phyloP scores from a whole-genome alignment of 345 rosid species.

The Streptanthus diversifolius region DNA sequence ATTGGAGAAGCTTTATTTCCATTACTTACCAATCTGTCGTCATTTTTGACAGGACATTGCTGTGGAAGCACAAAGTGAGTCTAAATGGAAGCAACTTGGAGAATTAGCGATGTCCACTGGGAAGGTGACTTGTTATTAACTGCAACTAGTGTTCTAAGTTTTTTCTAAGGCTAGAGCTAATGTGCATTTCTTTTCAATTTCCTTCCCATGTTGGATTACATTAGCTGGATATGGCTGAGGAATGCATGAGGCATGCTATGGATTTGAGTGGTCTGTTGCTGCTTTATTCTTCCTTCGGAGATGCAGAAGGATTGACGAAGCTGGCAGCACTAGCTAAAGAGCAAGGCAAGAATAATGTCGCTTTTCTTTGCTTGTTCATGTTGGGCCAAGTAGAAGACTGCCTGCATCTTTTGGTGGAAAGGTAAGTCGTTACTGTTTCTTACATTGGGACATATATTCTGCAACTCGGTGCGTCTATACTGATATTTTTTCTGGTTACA shows the following conservation, averaged over 20 bases:
- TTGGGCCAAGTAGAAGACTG: slow-evolving; percentile 92
- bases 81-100: slow-evolving; percentile 95
- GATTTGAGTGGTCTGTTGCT: slow-evolving; percentile 95
- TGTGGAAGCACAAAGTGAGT: slow-evolving; percentile 61
- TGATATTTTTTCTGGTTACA: slow-evolving; percentile 41
- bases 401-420: slow-evolving; percentile 84
- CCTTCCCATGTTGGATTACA: slow-evolving; percentile 26
- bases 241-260: slow-evolving; percentile 79
- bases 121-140: slow-evolving; percentile 43
- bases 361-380: slow-evolving; percentile 86
- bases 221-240: slow-evolving; percentile 96
- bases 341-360: slow-evolving; percentile 94
- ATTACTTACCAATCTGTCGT: not conserved
- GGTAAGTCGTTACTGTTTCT: slow-evolving; percentile 42
- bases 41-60: slow-evolving; percentile 61
- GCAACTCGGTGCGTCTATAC: not conserved
- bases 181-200: not conserved
- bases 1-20: not conserved
- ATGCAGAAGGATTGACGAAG: slow-evolving; percentile 76
- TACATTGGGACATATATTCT: slow-evolving; percentile 14
- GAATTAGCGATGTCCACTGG: slow-evolving; percentile 86
- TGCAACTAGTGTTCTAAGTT: slow-evolving; percentile 14
- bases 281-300: slow-evolving; percentile 94
- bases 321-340: slow-evolving; percentile 79
- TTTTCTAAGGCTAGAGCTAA: slow-evolving; percentile 5